phyloP scores from a whole-genome alignment of 179 eudicot species.

The Silene coronaria region DNA sequence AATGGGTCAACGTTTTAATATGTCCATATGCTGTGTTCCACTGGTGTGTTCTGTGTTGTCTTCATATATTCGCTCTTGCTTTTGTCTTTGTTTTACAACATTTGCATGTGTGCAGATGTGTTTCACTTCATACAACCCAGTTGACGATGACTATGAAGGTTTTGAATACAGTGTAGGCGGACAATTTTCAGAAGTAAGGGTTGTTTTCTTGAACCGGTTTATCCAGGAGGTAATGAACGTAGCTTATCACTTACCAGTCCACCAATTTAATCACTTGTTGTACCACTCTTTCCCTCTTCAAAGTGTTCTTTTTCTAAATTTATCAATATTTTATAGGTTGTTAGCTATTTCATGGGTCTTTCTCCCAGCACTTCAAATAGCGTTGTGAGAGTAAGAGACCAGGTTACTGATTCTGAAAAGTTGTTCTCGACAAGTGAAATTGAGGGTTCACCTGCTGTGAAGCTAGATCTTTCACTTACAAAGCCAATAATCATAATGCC shows the following conservation, averaged over 20 bases:
- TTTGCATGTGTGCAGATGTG: slow-evolving; percentile 44
- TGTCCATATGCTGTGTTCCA: slow-evolving; percentile 1
- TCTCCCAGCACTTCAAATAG: slow-evolving; percentile 58
- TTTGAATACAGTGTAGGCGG: slow-evolving; percentile 82
- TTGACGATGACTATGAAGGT: slow-evolving; percentile 87
- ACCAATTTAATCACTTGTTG: background rate
- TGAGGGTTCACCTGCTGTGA: slow-evolving; percentile 94
- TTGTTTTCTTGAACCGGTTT: slow-evolving; percentile 88
- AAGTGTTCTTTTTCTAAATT: background rate
- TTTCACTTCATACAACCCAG: slow-evolving; percentile 60
- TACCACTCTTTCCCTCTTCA: background rate
- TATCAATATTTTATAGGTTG: slow-evolving; percentile 34
- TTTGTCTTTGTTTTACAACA: slow-evolving; percentile 7
- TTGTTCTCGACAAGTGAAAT: slow-evolving; percentile 78
- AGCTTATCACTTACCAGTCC: slow-evolving; percentile 7
- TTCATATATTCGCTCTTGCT: slow-evolving; percentile 2
- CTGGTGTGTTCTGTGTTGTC: slow-evolving; percentile 12
- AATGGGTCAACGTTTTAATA: background rate
- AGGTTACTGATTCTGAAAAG: slow-evolving; percentile 78
- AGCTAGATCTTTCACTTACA: slow-evolving; percentile 73
- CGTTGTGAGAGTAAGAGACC: slow-evolving; percentile 67
- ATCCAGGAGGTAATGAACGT: slow-evolving; percentile 67
- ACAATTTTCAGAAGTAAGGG: slow-evolving; percentile 86
- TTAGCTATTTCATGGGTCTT: slow-evolving; percentile 87
- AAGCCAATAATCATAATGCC: slow-evolving; percentile 97